phyloP scores from a whole-genome alignment of 139 green algal species.

The Ettlia oleoabundans region DNA sequence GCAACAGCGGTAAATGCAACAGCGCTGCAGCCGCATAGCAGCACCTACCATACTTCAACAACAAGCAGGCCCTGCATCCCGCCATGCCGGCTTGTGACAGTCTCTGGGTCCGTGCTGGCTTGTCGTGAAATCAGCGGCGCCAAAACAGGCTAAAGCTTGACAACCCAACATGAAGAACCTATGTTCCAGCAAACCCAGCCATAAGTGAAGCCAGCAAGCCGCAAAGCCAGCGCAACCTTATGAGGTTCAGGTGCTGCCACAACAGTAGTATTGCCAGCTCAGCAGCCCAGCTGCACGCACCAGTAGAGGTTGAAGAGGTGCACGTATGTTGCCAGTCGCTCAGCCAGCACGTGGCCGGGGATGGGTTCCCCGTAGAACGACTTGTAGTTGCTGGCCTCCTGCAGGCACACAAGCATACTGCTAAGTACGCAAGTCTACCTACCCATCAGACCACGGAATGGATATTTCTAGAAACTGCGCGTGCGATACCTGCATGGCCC shows the following conservation, averaged over 20 bases:
- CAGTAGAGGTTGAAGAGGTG: slow-evolving; percentile 99
- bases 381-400: slow-evolving; percentile 44
- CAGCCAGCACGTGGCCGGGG: slow-evolving; percentile 87
- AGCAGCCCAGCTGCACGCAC: slow-evolving; percentile 67
- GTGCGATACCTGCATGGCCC: slow-evolving; percentile 76
- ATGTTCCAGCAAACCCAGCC: no score
- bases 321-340: slow-evolving; percentile 91
- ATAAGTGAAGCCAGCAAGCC: no score
- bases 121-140: no score
- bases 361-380: slow-evolving; percentile 94
- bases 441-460: not conserved
- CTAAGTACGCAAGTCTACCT: not conserved
- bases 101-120: no score
- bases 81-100: no score
- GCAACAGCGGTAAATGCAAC: not conserved
- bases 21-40: not conserved
- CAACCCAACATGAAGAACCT: no score
- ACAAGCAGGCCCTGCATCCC: no score
- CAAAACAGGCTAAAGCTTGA: no score
- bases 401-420: not conserved
- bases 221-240: no score
- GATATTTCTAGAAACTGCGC: not conserved
- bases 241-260: not conserved
- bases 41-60: no score
- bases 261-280: not conserved